phyloP scores from a whole-genome alignment of 192 early-diverging fungal genomes.

The Cladochytrium replicatum region DNA sequence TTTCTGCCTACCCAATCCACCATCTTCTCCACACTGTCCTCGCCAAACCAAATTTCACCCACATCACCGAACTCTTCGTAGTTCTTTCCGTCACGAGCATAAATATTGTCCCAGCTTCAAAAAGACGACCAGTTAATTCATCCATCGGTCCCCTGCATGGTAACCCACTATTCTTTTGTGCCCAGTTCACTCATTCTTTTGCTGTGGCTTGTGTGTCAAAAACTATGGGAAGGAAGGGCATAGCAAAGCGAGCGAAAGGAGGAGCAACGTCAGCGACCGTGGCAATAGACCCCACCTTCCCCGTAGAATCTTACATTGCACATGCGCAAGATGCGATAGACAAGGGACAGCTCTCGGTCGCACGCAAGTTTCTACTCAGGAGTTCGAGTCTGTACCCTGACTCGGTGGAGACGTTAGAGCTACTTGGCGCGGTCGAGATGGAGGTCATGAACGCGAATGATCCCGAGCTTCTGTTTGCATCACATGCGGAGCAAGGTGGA shows the following conservation, averaged over 20 bases:
- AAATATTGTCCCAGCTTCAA: conserved; percentile 71
- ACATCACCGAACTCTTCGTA: conserved; percentile 76
- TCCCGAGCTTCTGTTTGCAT: no score
- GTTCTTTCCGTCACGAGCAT: conserved; percentile 68
- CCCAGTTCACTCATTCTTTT: no score
- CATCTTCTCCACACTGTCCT: conserved; percentile 75
- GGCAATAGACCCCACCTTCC: no score
- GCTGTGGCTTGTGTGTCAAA: no score
- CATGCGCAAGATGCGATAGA: conserved; percentile 44
- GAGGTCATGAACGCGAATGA: conserved; percentile 61
- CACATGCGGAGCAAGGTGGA: conserved; percentile 51
- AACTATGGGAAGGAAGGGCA: no score
- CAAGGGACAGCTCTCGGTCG: conserved; percentile 62
- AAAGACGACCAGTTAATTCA: no score
- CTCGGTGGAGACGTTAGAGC: conserved; percentile 52
- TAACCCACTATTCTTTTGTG: conserved; percentile 51
- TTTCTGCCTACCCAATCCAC: conserved; percentile 62
- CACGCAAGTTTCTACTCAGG: conserved; percentile 56
- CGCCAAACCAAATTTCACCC: conserved; percentile 91
- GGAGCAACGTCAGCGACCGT: no score
- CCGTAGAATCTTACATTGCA: conserved; percentile 7
- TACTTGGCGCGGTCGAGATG: conserved; percentile 64
- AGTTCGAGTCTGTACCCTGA: conserved; percentile 53
- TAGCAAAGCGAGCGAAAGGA: no score
- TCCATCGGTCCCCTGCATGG: no score